Evolutionary conservation across 805 yeast genomes (phyloP).

Genomic region (Wickerhamiella vanderwaltii): DNA sequence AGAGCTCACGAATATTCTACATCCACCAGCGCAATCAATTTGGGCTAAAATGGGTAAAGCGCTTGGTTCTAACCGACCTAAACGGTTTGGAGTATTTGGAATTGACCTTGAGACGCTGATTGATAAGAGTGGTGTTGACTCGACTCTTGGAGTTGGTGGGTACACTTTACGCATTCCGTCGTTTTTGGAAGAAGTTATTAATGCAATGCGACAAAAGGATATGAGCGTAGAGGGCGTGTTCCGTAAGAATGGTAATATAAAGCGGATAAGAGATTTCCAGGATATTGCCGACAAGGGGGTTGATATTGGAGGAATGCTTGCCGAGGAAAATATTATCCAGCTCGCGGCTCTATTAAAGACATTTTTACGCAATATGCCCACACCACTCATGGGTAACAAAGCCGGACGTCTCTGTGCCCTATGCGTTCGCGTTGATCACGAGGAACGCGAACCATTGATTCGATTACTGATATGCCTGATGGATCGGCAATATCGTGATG

Average conservation of each 20-base stretch:
- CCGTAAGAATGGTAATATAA: conserved; percentile 90
- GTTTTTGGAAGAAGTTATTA: conserved; percentile 72
- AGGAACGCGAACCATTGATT: conserved; percentile 10
- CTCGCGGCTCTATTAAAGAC: conserved; percentile 85
- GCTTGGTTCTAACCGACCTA: conserved; percentile 22
- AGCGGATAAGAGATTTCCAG: conserved; percentile 59
- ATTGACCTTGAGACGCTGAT: conserved; percentile 59
- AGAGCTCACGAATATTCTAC: conserved; percentile 5
- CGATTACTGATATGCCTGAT: conserved; percentile 57
- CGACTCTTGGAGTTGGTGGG: conserved; percentile 70
- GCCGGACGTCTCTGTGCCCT: conserved; percentile 68
- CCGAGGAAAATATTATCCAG: conserved; percentile 75
- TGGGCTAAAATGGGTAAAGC: conserved; percentile 38
- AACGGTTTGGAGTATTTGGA: conserved; percentile 53
- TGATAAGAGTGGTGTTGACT: conserved; percentile 62
- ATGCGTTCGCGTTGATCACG: conserved; percentile 25
- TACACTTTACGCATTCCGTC: conserved; percentile 68
- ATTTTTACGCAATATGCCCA: conserved; percentile 84
- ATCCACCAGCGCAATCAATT: conserved; percentile 26
- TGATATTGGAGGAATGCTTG: conserved; percentile 53
- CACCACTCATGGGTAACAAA: conserved; percentile 68
- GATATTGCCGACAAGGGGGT: conserved; percentile 66
- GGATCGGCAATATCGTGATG: conserved; percentile 71
- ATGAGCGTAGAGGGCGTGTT: conserved; percentile 92
- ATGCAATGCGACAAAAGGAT: conserved; percentile 77